Evolutionary conservation across 1,284 basidiomycete genomes (phyloP).

Genomic region (Heterobasidion irregulare): DNA sequence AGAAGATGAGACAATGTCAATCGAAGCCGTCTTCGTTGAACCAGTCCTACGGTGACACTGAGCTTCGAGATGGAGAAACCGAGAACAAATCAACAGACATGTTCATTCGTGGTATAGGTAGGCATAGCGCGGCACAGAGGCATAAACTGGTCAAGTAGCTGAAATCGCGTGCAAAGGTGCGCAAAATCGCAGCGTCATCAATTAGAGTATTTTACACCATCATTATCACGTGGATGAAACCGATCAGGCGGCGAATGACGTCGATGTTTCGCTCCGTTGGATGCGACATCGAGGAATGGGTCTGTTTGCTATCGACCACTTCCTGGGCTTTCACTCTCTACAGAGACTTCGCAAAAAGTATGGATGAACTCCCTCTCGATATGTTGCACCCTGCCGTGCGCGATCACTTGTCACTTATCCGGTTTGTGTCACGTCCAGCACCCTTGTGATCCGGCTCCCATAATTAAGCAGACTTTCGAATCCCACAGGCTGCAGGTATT

Average conservation of each 20-base stretch:
- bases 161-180: neutral
- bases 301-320: neutral
- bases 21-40: no score
- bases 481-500: slow-evolving; percentile 60
- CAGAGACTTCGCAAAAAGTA: neutral
- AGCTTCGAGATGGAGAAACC: no score
- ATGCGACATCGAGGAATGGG: neutral
- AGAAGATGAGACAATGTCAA: no score
- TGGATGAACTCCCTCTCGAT: slow-evolving; percentile 30
- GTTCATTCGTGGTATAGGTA: no score
- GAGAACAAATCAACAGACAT: no score
- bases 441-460: neutral
- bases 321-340: neutral
- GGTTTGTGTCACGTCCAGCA: slow-evolving; percentile 23
- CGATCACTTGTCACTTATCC: slow-evolving; percentile 48
- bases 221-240: neutral
- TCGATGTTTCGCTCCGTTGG: neutral
- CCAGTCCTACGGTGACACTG: no score
- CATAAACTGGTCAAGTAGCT: no score
- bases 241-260: neutral
- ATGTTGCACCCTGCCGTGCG: slow-evolving; percentile 40
- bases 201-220: neutral
- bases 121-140: no score
- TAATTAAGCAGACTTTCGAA: slow-evolving; percentile 1
- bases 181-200: neutral